These are phyloP conservation scores for Diaporthe citrichinensis DNA, from an alignment of 2,329 filamentous ascomycete species.

Conservation along the genomic window DNA sequence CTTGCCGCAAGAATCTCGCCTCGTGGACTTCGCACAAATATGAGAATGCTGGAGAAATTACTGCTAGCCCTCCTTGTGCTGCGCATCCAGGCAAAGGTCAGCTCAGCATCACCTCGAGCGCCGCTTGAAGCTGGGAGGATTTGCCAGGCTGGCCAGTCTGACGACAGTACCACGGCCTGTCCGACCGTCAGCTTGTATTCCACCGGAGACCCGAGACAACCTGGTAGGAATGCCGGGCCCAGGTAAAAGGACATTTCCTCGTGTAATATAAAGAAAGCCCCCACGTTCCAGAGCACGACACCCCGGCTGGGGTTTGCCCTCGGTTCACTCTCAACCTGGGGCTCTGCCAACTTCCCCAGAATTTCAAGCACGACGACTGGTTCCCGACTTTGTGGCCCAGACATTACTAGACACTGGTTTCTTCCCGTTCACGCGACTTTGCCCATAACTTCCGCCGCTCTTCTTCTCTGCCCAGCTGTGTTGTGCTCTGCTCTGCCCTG, in stretches of 20 bases:
- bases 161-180: not conserved
- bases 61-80: not conserved
- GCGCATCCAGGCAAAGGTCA: not conserved
- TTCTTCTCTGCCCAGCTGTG: conserved; percentile 2
- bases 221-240: not conserved
- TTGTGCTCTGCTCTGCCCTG: not conserved
- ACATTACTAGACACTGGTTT: not conserved
- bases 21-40: not conserved
- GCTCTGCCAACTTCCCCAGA: conserved; percentile 15
- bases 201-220: not conserved
- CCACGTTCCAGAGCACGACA: conserved; percentile 16
- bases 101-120: not conserved
- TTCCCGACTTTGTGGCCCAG: conserved; percentile 21
- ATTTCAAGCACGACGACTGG: conserved; percentile 24
- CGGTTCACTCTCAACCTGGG: conserved; percentile 29
- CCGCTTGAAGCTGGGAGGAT: not conserved
- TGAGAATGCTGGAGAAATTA: not conserved
- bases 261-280: conserved; percentile 1
- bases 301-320: conserved; percentile 20
- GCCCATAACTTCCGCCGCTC: not conserved
- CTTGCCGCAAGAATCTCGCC: too few relatives aligned
- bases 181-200: not conserved
- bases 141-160: not conserved
- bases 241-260: conserved; percentile 14
- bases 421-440: conserved; percentile 10